Evolutionary conservation across 1,284 basidiomycete species (phyloP).

Genomic region (Wolfiporia cocos): DNA sequence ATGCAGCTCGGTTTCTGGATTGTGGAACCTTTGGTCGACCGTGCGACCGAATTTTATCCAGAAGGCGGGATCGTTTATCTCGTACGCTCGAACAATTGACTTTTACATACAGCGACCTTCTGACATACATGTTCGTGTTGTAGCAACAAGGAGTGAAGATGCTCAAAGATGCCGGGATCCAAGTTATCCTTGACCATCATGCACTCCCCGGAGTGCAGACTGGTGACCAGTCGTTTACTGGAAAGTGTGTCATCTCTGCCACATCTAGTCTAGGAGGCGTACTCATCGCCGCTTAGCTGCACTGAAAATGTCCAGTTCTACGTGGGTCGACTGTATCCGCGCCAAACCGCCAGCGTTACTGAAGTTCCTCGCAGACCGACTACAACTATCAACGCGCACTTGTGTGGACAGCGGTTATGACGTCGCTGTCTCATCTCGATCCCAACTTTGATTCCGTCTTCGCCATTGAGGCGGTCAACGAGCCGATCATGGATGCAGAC

Average conservation of each 20-base stretch:
- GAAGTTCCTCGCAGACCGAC: constrained; percentile 37
- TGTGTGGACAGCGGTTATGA: constrained; percentile 75
- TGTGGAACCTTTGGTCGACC: constrained; percentile 62
- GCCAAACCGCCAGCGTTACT: not conserved
- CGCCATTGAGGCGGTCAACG: constrained; percentile 70
- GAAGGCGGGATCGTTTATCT: constrained; percentile 62
- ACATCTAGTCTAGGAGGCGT: not conserved
- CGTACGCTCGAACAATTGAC: constrained; percentile 30
- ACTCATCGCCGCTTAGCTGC: constrained; percentile 34
- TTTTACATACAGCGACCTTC: not conserved
- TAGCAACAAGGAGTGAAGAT: constrained; percentile 57
- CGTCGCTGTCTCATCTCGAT: constrained; percentile 61
- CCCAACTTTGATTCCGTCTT: constrained; percentile 61
- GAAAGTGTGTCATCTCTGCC: constrained; percentile 36
- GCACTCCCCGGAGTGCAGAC: constrained; percentile 68
- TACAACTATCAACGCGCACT: constrained; percentile 71
- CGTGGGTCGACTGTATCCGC: constrained; percentile 30
- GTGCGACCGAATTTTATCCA: constrained; percentile 55
- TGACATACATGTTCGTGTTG: not conserved
- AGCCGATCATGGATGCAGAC: constrained; percentile 63
- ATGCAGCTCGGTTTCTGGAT: constrained; percentile 76
- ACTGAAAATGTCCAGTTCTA: constrained; percentile 71
- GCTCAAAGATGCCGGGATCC: constrained; percentile 56
- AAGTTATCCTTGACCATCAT: constrained; percentile 69
- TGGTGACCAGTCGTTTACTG: constrained; percentile 56